Evolutionary conservation across 306 rosid species (phyloP), one percentile per base, ranked within the genome.

Genomic region (Prunus mume): DNA sequence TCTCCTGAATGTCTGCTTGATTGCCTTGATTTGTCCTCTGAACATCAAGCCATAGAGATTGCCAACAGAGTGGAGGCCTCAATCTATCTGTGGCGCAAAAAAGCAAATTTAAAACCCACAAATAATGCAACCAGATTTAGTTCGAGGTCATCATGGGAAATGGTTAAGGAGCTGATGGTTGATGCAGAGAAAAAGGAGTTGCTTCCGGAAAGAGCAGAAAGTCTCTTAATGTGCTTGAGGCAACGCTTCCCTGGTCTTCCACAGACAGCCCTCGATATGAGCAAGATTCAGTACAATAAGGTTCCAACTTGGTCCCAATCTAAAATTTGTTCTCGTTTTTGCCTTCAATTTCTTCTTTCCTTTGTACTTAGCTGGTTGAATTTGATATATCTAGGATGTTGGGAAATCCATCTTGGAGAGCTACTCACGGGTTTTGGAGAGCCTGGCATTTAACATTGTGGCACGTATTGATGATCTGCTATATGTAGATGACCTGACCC

Each of bases 241-340:
- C 93, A 92, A 73, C 91, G 93, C 20, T 92, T 96, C 82, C 93
- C 99, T 0, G 96, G 94, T 78, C 99, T 96, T 80, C 96, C 98
- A 78, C 99, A 92, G 84, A 87, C 99, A 4, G 47, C 93, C 73
- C 77, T 96, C 19, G 99, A 96, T 57, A 89, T 88, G 90, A 91
- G 93, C 89, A 96, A 96, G 87, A 92, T 96, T 76, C 99, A 96
- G 81, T 80, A 86, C 89, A 96, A 96, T 77, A 96, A 96, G 98
- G 99, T 92, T 56, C 47, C 46, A 2, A 56, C 70, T 30, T n/a
- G 22, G 45, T 38, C 61, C 41, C 72, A 49, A 51, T 30, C 1
- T 22, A 79, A 52, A 12, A 6, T 2, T 28, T 68, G 30, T 30
- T 73, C 30, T 52, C 9, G 27, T 50, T 12, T 6, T 32, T 41